Percentiles rank a stretch among this genome's conserved stretches.
These are phyloP conservation scores for Oxyria digyna DNA, from an alignment of 148 eudicot species.

Conservation along the genomic window DNA sequence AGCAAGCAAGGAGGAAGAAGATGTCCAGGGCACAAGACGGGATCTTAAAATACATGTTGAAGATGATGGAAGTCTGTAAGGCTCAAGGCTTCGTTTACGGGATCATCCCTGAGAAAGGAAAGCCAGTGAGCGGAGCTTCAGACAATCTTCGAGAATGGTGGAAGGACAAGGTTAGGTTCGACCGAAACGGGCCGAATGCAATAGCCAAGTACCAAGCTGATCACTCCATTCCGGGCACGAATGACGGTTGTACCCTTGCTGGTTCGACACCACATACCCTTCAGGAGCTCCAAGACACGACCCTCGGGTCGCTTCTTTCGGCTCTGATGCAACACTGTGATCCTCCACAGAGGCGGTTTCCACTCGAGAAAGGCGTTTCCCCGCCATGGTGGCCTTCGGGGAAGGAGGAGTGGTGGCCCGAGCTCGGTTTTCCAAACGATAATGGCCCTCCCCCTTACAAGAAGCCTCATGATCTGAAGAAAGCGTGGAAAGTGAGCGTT, in stretches of 20 bases:
- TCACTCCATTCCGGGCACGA: constrained; percentile 23
- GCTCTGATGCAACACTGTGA: constrained; percentile 74
- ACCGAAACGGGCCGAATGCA: constrained; percentile 61
- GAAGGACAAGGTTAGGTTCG: constrained; percentile 64
- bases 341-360: constrained; percentile 63
- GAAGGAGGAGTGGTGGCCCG: constrained; percentile 58
- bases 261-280: constrained; percentile 46
- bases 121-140: constrained; percentile 64
- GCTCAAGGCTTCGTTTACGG: constrained; percentile 73
- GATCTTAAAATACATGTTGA: constrained; percentile 60
- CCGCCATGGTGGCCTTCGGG: constrained; percentile 83
- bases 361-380: constrained; percentile 51
- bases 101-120: constrained; percentile 64
- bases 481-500: constrained; percentile 68
- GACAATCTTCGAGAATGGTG: constrained; percentile 73
- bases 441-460: constrained; percentile 52
- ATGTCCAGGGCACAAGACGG: constrained; percentile 70
- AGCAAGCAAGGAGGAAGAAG: constrained; percentile 59
- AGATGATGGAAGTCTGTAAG: constrained; percentile 68
- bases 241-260: constrained; percentile 19
- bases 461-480: constrained; percentile 73
- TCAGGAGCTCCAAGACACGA: constrained; percentile 62
- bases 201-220: constrained; percentile 41
- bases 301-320: constrained; percentile 52
- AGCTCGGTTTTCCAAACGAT: constrained; percentile 36